Percentiles rank a stretch among this genome's conserved stretches.
These are phyloP conservation scores for Geotrichum restrictum DNA, from an alignment of 1,139 yeast species.

Conservation along the genomic window DNA sequence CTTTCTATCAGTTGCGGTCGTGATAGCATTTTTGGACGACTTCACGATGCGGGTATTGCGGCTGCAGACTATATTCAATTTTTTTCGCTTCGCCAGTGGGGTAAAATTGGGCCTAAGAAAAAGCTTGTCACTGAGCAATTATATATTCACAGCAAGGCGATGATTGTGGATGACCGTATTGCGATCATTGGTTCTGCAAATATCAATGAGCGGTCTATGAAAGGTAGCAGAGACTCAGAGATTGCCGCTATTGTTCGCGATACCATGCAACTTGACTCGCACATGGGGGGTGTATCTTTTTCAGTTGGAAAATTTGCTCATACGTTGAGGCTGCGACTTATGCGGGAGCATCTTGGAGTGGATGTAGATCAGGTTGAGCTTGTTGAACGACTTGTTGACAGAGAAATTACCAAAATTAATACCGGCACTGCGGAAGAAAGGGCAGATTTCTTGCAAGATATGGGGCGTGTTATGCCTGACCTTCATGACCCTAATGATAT, in stretches of 20 bases:
- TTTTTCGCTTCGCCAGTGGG: constrained; percentile 93
- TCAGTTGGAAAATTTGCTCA: constrained; percentile 86
- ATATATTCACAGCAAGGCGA: constrained; percentile 78
- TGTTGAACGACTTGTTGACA: constrained; percentile 54
- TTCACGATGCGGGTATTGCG: constrained; percentile 67
- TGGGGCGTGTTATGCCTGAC: constrained; percentile 14
- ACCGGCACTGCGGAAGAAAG: background rate
- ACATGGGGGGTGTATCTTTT: constrained; percentile 79
- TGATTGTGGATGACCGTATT: constrained; percentile 26
- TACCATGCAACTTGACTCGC: constrained; percentile 64
- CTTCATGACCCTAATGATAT: constrained; percentile 12
- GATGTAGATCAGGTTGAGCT: constrained; percentile 84
- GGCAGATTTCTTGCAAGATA: constrained; percentile 12
- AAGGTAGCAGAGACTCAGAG: constrained; percentile 88
- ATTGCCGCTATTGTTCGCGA: constrained; percentile 87
- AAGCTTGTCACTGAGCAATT: constrained; percentile 83
- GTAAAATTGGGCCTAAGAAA: constrained; percentile 74
- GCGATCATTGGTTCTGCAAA: constrained; percentile 26
- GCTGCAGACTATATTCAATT: constrained; percentile 92
- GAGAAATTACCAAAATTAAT: constrained; percentile 10
- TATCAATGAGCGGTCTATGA: constrained; percentile 25
- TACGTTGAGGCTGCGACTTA: constrained; percentile 78
- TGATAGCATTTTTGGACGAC: constrained; percentile 80
- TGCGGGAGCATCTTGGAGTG: constrained; percentile 96
- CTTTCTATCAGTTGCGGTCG: constrained; percentile 90